Percentiles rank a stretch among this genome's conserved stretches.
phyloP scores from a whole-genome alignment of 768 basidiomycete genomes.

The Leucocoprinus leucothites region DNA sequence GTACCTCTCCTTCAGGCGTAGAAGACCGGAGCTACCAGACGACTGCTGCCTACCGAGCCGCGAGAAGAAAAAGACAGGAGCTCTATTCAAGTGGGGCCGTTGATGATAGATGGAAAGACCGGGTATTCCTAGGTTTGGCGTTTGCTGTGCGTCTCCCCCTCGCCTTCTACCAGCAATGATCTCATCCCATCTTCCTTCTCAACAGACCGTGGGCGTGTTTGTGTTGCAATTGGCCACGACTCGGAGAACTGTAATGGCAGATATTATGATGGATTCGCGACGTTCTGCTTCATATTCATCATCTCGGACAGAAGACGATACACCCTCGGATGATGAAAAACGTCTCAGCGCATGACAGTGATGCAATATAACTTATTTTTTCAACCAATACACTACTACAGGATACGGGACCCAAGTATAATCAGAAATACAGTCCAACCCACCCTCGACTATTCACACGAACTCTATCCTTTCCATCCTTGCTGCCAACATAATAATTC shows the following conservation, averaged over 20 bases:
- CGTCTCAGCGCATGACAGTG: slow-evolving; percentile 8
- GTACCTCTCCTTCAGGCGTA: slow-evolving; percentile 13
- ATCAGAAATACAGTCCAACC: slow-evolving; percentile 44
- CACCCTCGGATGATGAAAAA: slow-evolving; percentile 12
- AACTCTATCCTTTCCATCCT: slow-evolving; percentile 38
- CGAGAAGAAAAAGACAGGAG: slow-evolving; percentile 41
- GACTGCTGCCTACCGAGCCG: slow-evolving; percentile 37
- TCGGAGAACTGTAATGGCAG: slow-evolving; percentile 23
- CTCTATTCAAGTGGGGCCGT: slow-evolving; percentile 45
- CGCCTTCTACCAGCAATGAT: slow-evolving; percentile 3
- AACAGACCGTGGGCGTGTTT: slow-evolving; percentile 20
- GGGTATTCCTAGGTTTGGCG: slow-evolving; percentile 53
- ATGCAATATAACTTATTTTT: not conserved
- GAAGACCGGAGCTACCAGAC: slow-evolving; percentile 26
- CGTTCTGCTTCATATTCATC: not conserved
- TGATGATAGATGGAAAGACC: slow-evolving; percentile 70
- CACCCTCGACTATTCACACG: slow-evolving; percentile 41
- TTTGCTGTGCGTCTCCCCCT: slow-evolving; percentile 49
- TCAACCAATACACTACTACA: not conserved
- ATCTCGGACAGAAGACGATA: not conserved
- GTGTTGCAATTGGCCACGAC: slow-evolving; percentile 23
- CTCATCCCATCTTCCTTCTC: not conserved
- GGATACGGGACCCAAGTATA: not conserved
- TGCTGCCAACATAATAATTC: slow-evolving; percentile 41
- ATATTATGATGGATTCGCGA: slow-evolving; percentile 17